A percentile compares a stretch with the other conserved stretches of the same genome.
These are phyloP conservation scores for Silybum marianum DNA, from an alignment of 129 eudicot species.

Conservation along the genomic window DNA sequence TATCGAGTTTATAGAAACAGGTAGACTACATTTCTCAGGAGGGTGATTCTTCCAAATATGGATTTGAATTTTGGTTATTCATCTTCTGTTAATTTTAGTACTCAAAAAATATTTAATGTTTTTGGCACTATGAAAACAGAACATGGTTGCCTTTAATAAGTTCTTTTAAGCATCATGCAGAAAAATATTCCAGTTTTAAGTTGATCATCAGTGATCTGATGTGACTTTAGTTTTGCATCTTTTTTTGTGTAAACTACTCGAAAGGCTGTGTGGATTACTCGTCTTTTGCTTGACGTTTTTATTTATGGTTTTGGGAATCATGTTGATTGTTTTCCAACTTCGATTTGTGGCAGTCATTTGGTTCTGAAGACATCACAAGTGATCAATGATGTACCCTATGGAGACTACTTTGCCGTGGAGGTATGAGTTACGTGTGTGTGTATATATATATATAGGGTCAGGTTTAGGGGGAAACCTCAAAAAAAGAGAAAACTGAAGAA, in stretches of 20 bases:
- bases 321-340: slow-evolving; percentile 14
- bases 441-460: no score
- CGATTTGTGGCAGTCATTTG: slow-evolving; percentile 69
- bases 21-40: slow-evolving; percentile 29
- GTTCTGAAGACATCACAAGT: slow-evolving; percentile 84
- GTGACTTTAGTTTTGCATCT: not conserved
- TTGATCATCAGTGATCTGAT: not conserved
- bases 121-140: not conserved
- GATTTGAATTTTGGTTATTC: not conserved
- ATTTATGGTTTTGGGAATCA: slow-evolving; percentile 18
- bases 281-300: not conserved
- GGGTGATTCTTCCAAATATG: slow-evolving; percentile 7
- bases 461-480: no score
- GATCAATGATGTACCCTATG: slow-evolving; percentile 89
- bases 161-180: not conserved
- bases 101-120: not conserved
- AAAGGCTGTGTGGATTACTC: slow-evolving; percentile 12
- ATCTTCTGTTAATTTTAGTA: not conserved
- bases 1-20: slow-evolving; percentile 69
- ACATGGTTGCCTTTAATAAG: not conserved
- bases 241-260: slow-evolving; percentile 7
- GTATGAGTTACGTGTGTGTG: slow-evolving; percentile 30
- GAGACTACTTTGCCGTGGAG: slow-evolving; percentile 93
- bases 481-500: no score
- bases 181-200: not conserved